phyloP scores from a whole-genome alignment of 768 basidiomycete genomes.

The Russula olivacea region DNA sequence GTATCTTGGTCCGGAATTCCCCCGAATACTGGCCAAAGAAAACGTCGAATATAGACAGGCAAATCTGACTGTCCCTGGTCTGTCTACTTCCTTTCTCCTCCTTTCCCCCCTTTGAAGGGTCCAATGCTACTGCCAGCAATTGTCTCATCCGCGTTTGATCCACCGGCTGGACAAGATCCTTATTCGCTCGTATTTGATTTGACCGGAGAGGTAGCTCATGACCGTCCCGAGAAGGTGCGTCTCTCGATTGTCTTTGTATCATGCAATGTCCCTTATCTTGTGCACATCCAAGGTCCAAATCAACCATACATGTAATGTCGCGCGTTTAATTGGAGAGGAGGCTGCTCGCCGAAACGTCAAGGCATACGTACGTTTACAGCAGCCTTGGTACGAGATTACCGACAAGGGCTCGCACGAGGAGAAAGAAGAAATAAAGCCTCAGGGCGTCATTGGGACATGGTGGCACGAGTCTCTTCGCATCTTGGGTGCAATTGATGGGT shows the following conservation, averaged over 20 bases:
- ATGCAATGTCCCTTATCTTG: background rate
- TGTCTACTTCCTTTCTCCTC: background rate
- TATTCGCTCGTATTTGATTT: conserved; percentile 83
- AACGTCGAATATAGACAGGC: conserved; percentile 76
- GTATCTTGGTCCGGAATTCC: conserved; percentile 74
- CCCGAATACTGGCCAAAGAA: conserved; percentile 57
- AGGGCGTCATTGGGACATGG: conserved; percentile 68
- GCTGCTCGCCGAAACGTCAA: conserved; percentile 74
- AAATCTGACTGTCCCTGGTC: conserved; percentile 70
- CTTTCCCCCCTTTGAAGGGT: background rate
- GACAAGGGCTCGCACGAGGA: conserved; percentile 62
- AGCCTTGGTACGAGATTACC: conserved; percentile 71
- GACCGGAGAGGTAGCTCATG: conserved; percentile 71
- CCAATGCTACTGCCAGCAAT: conserved; percentile 42
- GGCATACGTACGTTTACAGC: conserved; percentile 72
- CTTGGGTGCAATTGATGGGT: conserved; percentile 71
- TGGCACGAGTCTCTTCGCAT: conserved; percentile 83
- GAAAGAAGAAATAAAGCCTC: conserved; percentile 68
- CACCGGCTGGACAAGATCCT: conserved; percentile 58
- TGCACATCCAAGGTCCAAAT: conserved; percentile 57
- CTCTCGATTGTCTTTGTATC: background rate
- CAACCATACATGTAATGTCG: conserved; percentile 62
- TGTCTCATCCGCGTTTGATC: conserved; percentile 64
- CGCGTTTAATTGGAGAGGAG: conserved; percentile 64
- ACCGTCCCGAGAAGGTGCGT: conserved; percentile 68